Percentiles rank a stretch among this genome's conserved stretches.
phyloP scores from a whole-genome alignment of 164 flowering plant species.

The Magnolia sinica region DNA sequence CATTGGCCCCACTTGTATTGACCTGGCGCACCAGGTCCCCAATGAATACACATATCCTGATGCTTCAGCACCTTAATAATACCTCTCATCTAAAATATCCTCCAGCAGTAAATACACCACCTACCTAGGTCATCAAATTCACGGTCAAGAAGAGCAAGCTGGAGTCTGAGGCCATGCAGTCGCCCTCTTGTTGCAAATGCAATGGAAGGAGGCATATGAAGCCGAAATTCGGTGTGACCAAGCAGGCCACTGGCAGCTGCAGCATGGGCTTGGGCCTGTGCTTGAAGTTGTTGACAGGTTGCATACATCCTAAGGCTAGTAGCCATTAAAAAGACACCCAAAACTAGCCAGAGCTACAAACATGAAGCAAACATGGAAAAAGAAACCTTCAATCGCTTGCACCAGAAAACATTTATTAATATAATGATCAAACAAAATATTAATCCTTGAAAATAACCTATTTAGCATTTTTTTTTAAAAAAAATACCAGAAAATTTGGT shows the following conservation, averaged over 20 bases:
- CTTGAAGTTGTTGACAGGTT: conserved; percentile 96
- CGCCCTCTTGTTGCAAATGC: conserved; percentile 91
- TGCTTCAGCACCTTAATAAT: neutral
- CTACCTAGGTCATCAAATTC: conserved; percentile 97
- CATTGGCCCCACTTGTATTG: neutral
- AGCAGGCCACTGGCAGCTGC: conserved; percentile 80
- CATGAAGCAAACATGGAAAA: conserved; percentile 2
- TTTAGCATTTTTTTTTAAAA: neutral
- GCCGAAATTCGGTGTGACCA: conserved; percentile 80
- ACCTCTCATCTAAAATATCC: neutral
- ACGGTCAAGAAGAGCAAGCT: conserved; percentile 98
- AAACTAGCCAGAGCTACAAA: conserved; percentile 85
- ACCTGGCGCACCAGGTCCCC: neutral
- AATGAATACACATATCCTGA: neutral
- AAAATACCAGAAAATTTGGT: conserved; percentile 83
- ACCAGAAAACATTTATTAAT: neutral
- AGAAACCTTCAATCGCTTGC: neutral
- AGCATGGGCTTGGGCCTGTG: conserved; percentile 90
- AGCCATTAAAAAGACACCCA: conserved; percentile 88
- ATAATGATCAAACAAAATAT: conserved; percentile 1
- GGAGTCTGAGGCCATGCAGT: conserved; percentile 85
- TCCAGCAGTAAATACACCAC: neutral
- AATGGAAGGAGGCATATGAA: conserved; percentile 89
- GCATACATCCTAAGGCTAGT: conserved; percentile 93
- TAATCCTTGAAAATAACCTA: neutral